Conservation (phyloP, 1,139 yeast genomes). For the Kurtzmaniella natalensis region DNA sequence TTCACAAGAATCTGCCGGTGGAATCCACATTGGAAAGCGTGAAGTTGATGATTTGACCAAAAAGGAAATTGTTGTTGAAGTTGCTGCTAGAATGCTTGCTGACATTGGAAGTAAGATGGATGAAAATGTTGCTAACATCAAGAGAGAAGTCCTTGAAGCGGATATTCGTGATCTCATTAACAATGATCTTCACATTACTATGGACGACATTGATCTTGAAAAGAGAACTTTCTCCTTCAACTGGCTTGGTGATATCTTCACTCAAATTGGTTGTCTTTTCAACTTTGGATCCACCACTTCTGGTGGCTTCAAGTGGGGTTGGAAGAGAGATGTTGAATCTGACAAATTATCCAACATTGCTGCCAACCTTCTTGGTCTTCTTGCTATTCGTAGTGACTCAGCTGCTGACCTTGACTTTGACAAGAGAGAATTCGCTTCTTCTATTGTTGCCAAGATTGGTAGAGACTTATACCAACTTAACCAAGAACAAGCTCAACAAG, state of each 20-base stretch:
- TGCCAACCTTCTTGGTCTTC: conserved; percentile 6
- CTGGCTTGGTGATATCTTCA: neutral
- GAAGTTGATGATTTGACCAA: neutral
- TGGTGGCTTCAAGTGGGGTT: neutral
- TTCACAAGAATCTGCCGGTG: neutral
- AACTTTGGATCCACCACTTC: neutral
- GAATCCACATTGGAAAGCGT: conserved; percentile 2
- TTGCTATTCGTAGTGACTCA: conserved; percentile 4
- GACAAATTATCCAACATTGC: conserved; percentile 2
- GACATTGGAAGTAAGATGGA: conserved; percentile 1
- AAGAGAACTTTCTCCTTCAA: neutral
- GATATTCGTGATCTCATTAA: conserved; percentile 2
- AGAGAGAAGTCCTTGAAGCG: conserved; percentile 1
- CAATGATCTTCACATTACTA: neutral
- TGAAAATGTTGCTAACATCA: neutral
- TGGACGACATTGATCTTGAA: conserved; percentile 1
- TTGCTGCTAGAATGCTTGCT: conserved; percentile 3
- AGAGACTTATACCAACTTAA: conserved; percentile 5
- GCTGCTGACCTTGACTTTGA: conserved; percentile 2
- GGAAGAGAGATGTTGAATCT: conserved; percentile 4
- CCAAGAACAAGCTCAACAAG: conserved; percentile 3
- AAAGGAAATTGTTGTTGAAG: conserved; percentile 1
- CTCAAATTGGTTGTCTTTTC: conserved; percentile 2
- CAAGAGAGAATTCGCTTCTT: conserved; percentile 4
- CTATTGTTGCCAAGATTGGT: conserved; percentile 2